A percentile compares a stretch with the other conserved stretches of the same genome.
These are phyloP conservation scores for Primulina huaijiensis DNA, from an alignment of 257 asterid genomes.

Conservation along the genomic window DNA sequence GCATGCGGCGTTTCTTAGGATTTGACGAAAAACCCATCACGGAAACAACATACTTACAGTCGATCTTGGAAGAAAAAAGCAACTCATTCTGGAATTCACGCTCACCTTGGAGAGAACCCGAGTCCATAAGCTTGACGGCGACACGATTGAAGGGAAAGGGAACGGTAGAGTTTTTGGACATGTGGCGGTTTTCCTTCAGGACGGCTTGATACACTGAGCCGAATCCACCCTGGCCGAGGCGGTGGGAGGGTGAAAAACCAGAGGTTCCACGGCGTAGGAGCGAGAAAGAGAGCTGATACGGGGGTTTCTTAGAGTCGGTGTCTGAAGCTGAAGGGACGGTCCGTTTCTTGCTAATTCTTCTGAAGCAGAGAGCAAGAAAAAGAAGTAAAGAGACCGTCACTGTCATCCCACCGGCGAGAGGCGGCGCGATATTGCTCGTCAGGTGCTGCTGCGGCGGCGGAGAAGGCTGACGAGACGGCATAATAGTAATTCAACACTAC, in stretches of 20 bases:
- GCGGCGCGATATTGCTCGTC: slow-evolving; percentile 35
- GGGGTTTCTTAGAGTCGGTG: slow-evolving; percentile 79
- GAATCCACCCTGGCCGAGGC: slow-evolving; percentile 92
- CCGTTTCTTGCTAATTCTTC: slow-evolving; percentile 57
- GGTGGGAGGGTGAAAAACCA: slow-evolving; percentile 62
- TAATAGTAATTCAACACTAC: slow-evolving; percentile 26
- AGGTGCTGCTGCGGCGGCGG: slow-evolving; percentile 40
- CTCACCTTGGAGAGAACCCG: slow-evolving; percentile 94
- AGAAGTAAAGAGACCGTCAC: slow-evolving; percentile 64
- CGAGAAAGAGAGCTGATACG: slow-evolving; percentile 63
- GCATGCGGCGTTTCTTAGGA: slow-evolving; percentile 70
- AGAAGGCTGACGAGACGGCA: slow-evolving; percentile 77
- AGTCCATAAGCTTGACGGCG: slow-evolving; percentile 90
- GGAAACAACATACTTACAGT: slow-evolving; percentile 61
- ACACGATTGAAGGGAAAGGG: slow-evolving; percentile 28
- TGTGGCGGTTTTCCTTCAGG: slow-evolving; percentile 35
- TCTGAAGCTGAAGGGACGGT: slow-evolving; percentile 76
- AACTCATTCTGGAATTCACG: slow-evolving; percentile 95
- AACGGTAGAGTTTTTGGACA: slow-evolving; percentile 29
- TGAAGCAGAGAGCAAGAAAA: slow-evolving; percentile 60
- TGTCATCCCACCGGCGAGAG: slow-evolving; percentile 58
- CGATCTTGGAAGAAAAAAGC: slow-evolving; percentile 66
- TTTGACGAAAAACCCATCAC: slow-evolving; percentile 75
- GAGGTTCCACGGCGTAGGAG: slow-evolving; percentile 77
- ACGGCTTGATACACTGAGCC: slow-evolving; percentile 86